phyloP scores from a whole-genome alignment of 2,329 filamentous ascomycete genomes.

The Pseudonectria buxi region DNA sequence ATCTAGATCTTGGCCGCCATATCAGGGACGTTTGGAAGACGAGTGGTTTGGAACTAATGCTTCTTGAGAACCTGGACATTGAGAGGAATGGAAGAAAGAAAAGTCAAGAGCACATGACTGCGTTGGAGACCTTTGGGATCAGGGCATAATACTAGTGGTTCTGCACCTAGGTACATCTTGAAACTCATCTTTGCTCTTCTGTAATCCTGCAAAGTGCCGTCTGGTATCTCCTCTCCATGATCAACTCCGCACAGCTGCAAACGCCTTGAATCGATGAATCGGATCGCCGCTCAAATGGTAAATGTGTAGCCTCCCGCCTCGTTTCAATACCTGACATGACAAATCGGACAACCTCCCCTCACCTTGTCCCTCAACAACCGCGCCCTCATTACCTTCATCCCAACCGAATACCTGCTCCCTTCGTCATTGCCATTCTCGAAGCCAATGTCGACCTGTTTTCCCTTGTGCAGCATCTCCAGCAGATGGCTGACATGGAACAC shows the following conservation, averaged over 20 bases:
- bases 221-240: not conserved
- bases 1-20: too few species aligned
- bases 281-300: not conserved
- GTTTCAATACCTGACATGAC: conserved; percentile 26
- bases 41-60: conserved; percentile 3
- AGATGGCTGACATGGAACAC: conserved; percentile 73
- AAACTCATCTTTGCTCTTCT: conserved; percentile 6
- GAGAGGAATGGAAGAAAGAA: not conserved
- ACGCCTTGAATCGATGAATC: conserved; percentile 1
- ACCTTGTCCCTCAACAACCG: conserved; percentile 68
- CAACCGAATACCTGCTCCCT: conserved; percentile 57
- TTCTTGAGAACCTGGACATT: not conserved
- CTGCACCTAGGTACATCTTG: conserved; percentile 20
- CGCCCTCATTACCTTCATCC: conserved; percentile 82
- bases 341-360: conserved; percentile 57
- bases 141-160: conserved; percentile 18
- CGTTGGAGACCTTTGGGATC: conserved; percentile 11
- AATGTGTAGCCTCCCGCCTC: conserved; percentile 5
- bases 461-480: conserved; percentile 45
- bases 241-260: conserved; percentile 5
- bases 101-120: conserved; percentile 5
- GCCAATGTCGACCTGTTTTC: conserved; percentile 39
- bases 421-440: conserved; percentile 37
- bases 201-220: too few species aligned
- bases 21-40: not conserved